Base-by-base conservation (phyloP, 805 yeast species). In the Candida quercuum region DNA sequence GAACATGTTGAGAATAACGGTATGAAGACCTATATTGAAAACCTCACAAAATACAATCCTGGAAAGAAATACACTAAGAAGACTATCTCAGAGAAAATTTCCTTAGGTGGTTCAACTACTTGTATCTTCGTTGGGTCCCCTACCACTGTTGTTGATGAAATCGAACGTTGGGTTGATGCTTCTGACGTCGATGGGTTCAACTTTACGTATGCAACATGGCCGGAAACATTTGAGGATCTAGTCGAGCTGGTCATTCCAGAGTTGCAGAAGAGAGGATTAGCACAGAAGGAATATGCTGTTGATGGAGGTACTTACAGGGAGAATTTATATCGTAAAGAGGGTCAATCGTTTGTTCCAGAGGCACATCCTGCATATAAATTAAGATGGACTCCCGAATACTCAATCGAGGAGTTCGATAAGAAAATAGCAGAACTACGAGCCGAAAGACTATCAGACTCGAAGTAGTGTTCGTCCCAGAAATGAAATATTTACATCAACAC, bases 251-350 rank as follows among this genome's bases (percentile, higher is more conserved):
- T 26, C 8, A 26, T 26, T 9, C 29, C 29, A 14, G 29, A 26
- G 15, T n/a, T 26, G 15, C 29, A 26, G 11, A 26, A 26, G 17
- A 26, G 29, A 15, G 29, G 29, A 26, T 11, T 26, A 4, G 29
- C 29, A 7, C 29, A 26, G 11, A 26, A 37, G 60, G 29, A 26
- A 14, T 26, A 26, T 26, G 29, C 29, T 26, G 29, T 26, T 26
- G 29, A 26, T 14, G 29, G 57, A 6, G 46, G 28, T 28, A 29
- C 38, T 2, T 35, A 20, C 29, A 35, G 38, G 14, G 38, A 35
- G 17, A 23, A 35, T n/a, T 16, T 35, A 9, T 35, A 28, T 29
- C 24, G 29, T 21, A 23, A 27, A 21, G 14, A 35, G 23, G 52
- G 47, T 14, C 47, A 35, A 13, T 14, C 40, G 19, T 39, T 35